phyloP scores from a whole-genome alignment of 2,329 filamentous ascomycete genomes.

The Fusarium clavum region DNA sequence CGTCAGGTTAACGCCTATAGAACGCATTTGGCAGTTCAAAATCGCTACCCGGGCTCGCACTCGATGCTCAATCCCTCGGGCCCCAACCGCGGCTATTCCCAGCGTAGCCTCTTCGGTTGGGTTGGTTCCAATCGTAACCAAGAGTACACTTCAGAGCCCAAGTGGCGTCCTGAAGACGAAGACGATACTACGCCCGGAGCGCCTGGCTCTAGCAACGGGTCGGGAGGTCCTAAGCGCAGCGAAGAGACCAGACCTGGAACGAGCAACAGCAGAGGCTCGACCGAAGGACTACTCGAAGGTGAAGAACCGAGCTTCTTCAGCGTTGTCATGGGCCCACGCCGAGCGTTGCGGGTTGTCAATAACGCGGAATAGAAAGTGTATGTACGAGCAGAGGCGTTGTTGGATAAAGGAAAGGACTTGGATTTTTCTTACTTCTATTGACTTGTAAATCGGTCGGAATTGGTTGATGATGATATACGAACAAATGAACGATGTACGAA shows the following conservation, averaged over 20 bases:
- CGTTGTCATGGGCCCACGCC: constrained; percentile 73
- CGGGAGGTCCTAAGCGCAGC: constrained; percentile 38
- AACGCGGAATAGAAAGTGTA: constrained; percentile 49
- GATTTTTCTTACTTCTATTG: background rate
- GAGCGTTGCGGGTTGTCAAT: constrained; percentile 77
- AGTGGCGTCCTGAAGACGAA: constrained; percentile 46
- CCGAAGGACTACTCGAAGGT: constrained; percentile 61
- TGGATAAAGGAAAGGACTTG: constrained; percentile 1
- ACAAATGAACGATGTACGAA: constrained; percentile 29
- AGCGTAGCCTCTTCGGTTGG: constrained; percentile 49
- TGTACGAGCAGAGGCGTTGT: background rate
- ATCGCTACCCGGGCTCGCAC: constrained; percentile 64
- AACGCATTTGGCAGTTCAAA: constrained; percentile 73
- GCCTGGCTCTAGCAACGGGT: constrained; percentile 42
- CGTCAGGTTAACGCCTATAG: constrained; percentile 78
- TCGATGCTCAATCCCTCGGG: constrained; percentile 50
- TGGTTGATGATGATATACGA: constrained; percentile 27
- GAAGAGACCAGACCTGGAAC: constrained; percentile 46
- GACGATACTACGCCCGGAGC: constrained; percentile 40
- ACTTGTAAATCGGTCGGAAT: background rate
- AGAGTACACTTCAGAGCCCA: constrained; percentile 46
- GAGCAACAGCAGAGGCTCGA: constrained; percentile 59
- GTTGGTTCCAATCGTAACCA: constrained; percentile 46
- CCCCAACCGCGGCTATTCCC: constrained; percentile 29
- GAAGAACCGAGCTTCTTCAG: constrained; percentile 78